A percentile compares a stretch with the other conserved stretches of the same genome.
Evolutionary conservation across 73 alveolate species (phyloP).

Genomic region (Uronychia setigera): DNA sequence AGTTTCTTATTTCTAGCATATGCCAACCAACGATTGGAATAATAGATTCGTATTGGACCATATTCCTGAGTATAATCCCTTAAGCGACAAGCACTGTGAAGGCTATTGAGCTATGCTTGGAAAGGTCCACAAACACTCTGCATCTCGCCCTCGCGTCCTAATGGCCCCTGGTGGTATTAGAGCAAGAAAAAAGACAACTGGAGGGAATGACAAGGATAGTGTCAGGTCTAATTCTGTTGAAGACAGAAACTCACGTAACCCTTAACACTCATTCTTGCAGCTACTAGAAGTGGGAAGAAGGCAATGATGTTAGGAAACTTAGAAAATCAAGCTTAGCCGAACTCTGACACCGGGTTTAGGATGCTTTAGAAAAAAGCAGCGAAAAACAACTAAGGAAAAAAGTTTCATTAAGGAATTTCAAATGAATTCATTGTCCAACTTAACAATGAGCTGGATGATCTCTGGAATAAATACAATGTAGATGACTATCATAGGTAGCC

Average conservation of each 20-base stretch:
- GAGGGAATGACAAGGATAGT: neutral
- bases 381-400: conserved; percentile 3
- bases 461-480: conserved; percentile 39
- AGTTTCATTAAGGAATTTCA: conserved; percentile 6
- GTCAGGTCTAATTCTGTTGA: conserved; percentile 5
- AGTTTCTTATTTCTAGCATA: no score
- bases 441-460: conserved; percentile 20
- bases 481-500: conserved; percentile 40
- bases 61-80: conserved; percentile 4
- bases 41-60: neutral
- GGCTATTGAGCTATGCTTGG: neutral
- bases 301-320: neutral
- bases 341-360: neutral
- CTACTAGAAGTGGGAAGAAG: neutral
- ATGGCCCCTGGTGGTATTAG: conserved; percentile 48
- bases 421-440: conserved; percentile 17
- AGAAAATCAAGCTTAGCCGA: neutral
- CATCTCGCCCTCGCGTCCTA: neutral
- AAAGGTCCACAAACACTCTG: conserved; percentile 6
- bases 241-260: conserved; percentile 3
- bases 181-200: conserved; percentile 26
- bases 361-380: neutral
- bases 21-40: neutral
- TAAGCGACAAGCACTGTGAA: neutral
- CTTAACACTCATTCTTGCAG: neutral